Base-by-base conservation (phyloP, 176 grass and related monocot genomes). In the Aegilops sharonensis region DNA sequence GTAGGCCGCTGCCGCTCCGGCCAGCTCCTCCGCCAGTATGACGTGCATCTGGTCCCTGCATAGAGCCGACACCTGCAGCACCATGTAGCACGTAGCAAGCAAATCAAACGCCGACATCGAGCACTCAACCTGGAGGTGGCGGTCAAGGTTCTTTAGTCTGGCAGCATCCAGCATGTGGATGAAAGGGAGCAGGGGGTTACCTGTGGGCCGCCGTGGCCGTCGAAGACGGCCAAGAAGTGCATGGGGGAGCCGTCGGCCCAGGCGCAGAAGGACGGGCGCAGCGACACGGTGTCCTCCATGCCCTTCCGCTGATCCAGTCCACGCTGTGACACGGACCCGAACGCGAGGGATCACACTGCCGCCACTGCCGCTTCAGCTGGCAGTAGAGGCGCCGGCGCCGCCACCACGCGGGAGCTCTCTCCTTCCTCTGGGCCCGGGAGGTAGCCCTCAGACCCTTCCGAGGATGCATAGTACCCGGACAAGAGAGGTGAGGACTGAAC, bases 11-110 rank as follows among this genome's bases (percentile, higher is more conserved):
- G 85, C 78, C 64, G 36, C 89, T 8, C 1, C 5, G 1, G 76
- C 75, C 3, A 98, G 85, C 72, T 93, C 93, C 68, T 93, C 85
- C 4, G 88, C 87, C 14, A 98, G 62, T n/a, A 92, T 67, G 29
- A 59, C 72, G 82, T 95, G 95, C 95, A 98, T 90, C 78, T 85
- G 87, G 3, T 89, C 77, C 32, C 87, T 88, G 86, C 95, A 95
- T 39, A 95, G 68, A 18, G 72, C 89, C 0, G 95, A 73, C 43
- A 95, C 92, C 93, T 98, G 30, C 30, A 31, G 2, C 30, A 31
- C 30, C 30, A 31, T 31, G 30, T 31, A 31, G 30, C 30, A 31
- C 30, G 30, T 31, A 9, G 2, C 15, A 68, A 85, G 48, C 48
- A 52, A 52, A 52, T 52, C 5, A 52, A 17, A 17, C 47, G 13